Evolutionary conservation across 176 grass and related monocot species (phyloP).

Genomic region (Cenchrus fungigraminus): DNA sequence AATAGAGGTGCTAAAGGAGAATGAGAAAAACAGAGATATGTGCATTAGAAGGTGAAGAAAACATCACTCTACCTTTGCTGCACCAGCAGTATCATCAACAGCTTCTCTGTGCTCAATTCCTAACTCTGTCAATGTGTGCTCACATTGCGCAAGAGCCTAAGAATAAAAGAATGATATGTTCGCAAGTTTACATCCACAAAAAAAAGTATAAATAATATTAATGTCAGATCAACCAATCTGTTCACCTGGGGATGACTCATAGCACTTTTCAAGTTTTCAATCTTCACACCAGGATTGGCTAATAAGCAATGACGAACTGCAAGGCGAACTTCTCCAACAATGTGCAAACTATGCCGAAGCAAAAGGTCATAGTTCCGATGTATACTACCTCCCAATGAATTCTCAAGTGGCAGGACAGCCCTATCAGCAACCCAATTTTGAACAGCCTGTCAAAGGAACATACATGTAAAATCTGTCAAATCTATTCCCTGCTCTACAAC

Average conservation of each 20-base stretch:
- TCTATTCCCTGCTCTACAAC: constrained; percentile 4
- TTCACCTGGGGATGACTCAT: constrained; percentile 89
- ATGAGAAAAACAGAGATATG: background rate
- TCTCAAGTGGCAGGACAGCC: constrained; percentile 86
- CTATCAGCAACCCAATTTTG: constrained; percentile 69
- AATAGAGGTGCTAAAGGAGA: background rate
- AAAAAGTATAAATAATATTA: background rate
- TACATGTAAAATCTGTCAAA: constrained; percentile 17
- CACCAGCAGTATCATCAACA: constrained; percentile 93
- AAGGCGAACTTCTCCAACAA: constrained; percentile 83
- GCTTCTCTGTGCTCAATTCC: constrained; percentile 84
- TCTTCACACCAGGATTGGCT: constrained; percentile 79
- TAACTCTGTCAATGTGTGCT: constrained; percentile 73
- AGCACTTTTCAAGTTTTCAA: constrained; percentile 69
- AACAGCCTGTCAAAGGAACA: constrained; percentile 66
- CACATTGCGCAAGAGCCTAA: constrained; percentile 94
- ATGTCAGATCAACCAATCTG: constrained; percentile 16
- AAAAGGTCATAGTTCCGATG: constrained; percentile 94
- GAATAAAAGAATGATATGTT: constrained; percentile 15
- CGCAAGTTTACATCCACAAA: constrained; percentile 1
- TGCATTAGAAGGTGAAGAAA: constrained; percentile 26
- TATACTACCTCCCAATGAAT: constrained; percentile 87
- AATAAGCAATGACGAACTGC: constrained; percentile 78
- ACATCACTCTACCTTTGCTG: constrained; percentile 69
- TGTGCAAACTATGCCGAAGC: constrained; percentile 78